phyloP scores from a whole-genome alignment of 805 yeast species.

The Metschnikowia arizonensis region DNA sequence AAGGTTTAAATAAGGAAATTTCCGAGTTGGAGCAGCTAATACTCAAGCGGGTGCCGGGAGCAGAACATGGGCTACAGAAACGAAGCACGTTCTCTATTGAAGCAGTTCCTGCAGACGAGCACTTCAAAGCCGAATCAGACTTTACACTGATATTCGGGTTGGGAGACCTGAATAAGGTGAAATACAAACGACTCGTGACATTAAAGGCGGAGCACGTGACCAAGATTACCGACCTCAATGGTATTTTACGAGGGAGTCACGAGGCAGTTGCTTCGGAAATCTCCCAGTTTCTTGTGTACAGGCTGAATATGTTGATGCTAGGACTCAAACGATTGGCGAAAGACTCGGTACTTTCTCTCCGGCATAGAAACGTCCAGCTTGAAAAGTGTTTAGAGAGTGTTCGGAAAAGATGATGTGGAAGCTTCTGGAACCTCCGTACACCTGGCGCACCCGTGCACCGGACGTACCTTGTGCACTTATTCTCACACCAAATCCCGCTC shows the following conservation, averaged over 20 bases:
- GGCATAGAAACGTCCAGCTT: conserved; percentile 2
- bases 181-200: conserved; percentile 42
- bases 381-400: not conserved
- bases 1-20: conserved; percentile 27
- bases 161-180: conserved; percentile 50
- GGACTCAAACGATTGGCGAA: conserved; percentile 31
- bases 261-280: conserved; percentile 62
- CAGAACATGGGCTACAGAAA: not conserved
- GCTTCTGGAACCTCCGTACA: conserved; percentile 20
- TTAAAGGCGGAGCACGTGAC: conserved; percentile 39
- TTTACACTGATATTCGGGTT: conserved; percentile 34
- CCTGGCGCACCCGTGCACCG: conserved; percentile 5
- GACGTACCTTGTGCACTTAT: no score
- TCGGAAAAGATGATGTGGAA: no score
- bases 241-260: conserved; percentile 49
- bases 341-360: conserved; percentile 7
- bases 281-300: conserved; percentile 53
- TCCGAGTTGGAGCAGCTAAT: not conserved
- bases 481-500: no score
- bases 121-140: conserved; percentile 15
- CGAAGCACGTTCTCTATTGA: conserved; percentile 9
- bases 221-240: conserved; percentile 40
- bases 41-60: not conserved
- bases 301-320: conserved; percentile 37
- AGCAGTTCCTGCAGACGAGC: conserved; percentile 7